Conservation (phyloP, 768 basidiomycete genomes). For the Lepiota subincarnata region DNA sequence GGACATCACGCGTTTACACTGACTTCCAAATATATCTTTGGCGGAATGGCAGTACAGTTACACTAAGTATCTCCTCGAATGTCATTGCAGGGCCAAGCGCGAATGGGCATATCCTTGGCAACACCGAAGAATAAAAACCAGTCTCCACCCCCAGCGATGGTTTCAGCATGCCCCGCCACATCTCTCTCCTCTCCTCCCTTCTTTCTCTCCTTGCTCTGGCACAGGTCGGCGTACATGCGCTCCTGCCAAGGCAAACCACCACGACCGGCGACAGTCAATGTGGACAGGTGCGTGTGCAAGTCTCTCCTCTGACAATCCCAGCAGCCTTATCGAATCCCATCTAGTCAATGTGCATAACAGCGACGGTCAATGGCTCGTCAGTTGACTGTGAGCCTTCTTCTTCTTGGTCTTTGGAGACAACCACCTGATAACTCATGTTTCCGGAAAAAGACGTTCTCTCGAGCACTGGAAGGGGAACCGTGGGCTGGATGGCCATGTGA, state of each 20-base stretch:
- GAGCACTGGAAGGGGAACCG: conserved; percentile 31
- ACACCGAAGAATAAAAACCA: not conserved
- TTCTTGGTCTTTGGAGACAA: not conserved
- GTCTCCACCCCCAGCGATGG: not conserved
- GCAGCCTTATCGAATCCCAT: not conserved
- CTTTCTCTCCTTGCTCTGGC: not conserved
- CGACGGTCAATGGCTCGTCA: conserved; percentile 39
- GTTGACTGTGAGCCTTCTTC: conserved; percentile 35
- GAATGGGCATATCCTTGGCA: conserved; percentile 3
- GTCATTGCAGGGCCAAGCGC: not conserved
- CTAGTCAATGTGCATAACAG: conserved; percentile 46
- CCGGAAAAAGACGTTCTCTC: conserved; percentile 43
- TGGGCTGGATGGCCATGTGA: conserved; percentile 64
- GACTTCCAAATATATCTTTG: too few species aligned
- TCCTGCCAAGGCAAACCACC: conserved; percentile 3
- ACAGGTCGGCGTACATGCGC: not conserved
- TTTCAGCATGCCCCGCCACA: not conserved
- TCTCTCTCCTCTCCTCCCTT: not conserved
- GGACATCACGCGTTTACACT: too few species aligned
- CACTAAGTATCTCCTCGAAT: too few species aligned
- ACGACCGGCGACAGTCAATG: conserved; percentile 26
- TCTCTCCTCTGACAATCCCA: not conserved
- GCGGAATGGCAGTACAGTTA: too few species aligned
- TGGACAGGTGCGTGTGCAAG: conserved; percentile 19
- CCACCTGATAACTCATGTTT: not conserved